Evolutionary conservation across 208 protist species (phyloP), one percentile per base, ranked within the genome.

Genomic region (Crithidia bombi): DNA sequence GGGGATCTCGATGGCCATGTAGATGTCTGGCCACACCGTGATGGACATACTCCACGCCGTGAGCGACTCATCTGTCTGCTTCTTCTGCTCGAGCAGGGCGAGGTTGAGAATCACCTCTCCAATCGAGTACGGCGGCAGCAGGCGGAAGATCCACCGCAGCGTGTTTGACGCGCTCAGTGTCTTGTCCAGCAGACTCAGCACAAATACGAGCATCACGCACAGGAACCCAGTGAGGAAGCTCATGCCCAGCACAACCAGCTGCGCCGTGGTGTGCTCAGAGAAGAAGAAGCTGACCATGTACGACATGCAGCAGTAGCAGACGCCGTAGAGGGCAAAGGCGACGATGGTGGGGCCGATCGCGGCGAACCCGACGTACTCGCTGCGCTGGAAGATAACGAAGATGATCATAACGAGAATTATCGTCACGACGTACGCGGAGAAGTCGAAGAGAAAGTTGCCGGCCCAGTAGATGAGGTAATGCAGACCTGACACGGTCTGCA

Each of bases 401-500:
- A 86, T 57, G 26, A 79, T 23, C 15, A 86, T 51, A 17, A 84
- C 69, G 23, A 86, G 61, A 32, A 68, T 38, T 17, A 79, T 81
- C 10, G 75, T 80, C 12, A 87, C 32, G 43, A 83, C 36, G 75
- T 87, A 84, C 9, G 73, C 50, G 55, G 35, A 30, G 32, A 87
- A 62, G 79, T 92, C 86, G 57, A 87, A 90, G n/a, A 87, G 21
- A 30, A 90, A 83, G 63, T 83, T 92, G 62, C 79, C 67, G 30
- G 86, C 17, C 88, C 90, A 95, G 79, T 92, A 95, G 7, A 89
- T 52, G 23, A 79, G 63, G 69, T 79, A 78, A 50, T 52, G 54
- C 32, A 95, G 67, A 26, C 91, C 87, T n/a, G 85, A 86, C n/a
- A 91, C 59, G 23, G 58, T 81, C 76, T 96, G 91, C 63, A 96